Percentiles rank a stretch among this genome's conserved stretches.
Conservation (phyloP, 176 grass and related monocot genomes). For the Pontederia paniculata region DNA sequence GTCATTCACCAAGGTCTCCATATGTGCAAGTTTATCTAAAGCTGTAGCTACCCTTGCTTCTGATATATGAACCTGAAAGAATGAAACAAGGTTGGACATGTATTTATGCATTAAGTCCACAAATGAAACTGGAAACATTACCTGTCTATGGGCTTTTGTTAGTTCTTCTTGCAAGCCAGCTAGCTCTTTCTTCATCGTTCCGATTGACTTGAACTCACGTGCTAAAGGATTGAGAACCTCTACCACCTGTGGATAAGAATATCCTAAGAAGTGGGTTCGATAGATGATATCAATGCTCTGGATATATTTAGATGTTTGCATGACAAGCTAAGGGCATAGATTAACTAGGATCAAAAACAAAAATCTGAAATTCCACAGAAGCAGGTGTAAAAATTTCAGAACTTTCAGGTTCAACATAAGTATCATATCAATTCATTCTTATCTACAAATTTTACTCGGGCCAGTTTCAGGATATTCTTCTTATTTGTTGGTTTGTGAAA, state of each 20-base stretch:
- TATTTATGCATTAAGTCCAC: not conserved
- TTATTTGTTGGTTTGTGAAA: too few relatives aligned
- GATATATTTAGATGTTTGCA: too few relatives aligned
- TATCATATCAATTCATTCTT: too few relatives aligned
- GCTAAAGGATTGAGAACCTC: slow-evolving; percentile 86
- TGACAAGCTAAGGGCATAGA: too few relatives aligned
- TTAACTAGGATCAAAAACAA: too few relatives aligned
- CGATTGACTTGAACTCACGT: slow-evolving; percentile 82
- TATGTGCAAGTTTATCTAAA: slow-evolving; percentile 62
- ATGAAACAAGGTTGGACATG: not conserved
- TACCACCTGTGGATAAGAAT: slow-evolving; percentile 46
- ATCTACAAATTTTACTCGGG: too few relatives aligned
- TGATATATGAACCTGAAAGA: slow-evolving; percentile 58
- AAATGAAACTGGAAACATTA: slow-evolving; percentile 12
- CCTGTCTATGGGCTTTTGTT: slow-evolving; percentile 59
- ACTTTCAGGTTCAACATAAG: too few relatives aligned
- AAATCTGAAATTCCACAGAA: too few relatives aligned
- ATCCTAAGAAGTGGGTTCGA: not conserved
- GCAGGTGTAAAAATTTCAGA: too few relatives aligned
- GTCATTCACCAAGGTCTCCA: slow-evolving; percentile 74
- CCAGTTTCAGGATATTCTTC: too few relatives aligned
- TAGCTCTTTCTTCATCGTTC: slow-evolving; percentile 84
- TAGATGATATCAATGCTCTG: too few relatives aligned
- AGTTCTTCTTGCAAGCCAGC: slow-evolving; percentile 64
- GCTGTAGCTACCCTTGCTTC: slow-evolving; percentile 61